Evolutionary conservation across 2,329 filamentous ascomycete species (phyloP).

Genomic region (Lizonia empirigonia): DNA sequence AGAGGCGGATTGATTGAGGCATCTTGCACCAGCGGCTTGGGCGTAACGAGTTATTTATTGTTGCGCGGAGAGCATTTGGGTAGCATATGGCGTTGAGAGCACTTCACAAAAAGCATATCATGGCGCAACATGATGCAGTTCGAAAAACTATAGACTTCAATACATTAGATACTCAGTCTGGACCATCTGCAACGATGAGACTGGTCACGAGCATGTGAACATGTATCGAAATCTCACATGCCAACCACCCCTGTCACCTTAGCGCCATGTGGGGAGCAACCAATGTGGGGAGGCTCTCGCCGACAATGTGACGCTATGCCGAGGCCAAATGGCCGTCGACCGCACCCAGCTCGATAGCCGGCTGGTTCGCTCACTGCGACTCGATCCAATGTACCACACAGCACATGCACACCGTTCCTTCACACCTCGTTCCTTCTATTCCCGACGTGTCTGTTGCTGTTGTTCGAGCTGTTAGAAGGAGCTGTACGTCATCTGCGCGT

Average conservation of each 20-base stretch:
- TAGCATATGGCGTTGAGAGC: constrained; percentile 14
- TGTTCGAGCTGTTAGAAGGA: not conserved
- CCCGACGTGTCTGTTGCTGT: not conserved
- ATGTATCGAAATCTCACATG: constrained; percentile 33
- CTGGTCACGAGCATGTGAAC: constrained; percentile 28
- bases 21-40: not conserved
- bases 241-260: constrained; percentile 24
- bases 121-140: not conserved
- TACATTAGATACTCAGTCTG: not conserved
- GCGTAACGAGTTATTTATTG: constrained; percentile 8
- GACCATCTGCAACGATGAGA: not conserved
- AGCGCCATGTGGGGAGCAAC: constrained; percentile 19
- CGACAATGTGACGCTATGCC: constrained; percentile 43
- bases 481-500: constrained; percentile 15
- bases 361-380: constrained; percentile 12
- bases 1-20: constrained; percentile 11
- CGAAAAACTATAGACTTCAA: not conserved
- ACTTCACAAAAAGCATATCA: constrained; percentile 17
- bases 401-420: not conserved
- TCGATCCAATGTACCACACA: constrained; percentile 13
- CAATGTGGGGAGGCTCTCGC: constrained; percentile 41
- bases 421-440: not conserved
- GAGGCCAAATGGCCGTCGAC: constrained; percentile 38
- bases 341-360: constrained; percentile 25
- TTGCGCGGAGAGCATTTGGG: constrained; percentile 12